Evolutionary conservation across 495 filamentous ascomycete species (phyloP), one percentile per base, ranked within the genome.

Genomic region (Lindgomyces ingoldianus): DNA sequence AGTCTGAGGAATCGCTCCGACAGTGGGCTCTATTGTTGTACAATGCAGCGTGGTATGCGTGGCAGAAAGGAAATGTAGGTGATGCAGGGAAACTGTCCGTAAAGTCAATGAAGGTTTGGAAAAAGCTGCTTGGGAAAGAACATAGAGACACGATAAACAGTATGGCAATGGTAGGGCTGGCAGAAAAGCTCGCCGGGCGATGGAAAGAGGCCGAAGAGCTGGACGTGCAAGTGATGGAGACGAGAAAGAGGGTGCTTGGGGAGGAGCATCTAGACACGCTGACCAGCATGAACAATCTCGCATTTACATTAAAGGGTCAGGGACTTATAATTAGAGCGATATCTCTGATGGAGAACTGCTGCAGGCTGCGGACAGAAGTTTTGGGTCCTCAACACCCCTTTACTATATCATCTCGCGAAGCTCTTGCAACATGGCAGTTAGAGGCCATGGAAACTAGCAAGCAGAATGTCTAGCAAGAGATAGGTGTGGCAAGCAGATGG

Each of bases 1-100:
- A n/a, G n/a, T n/a, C n/a, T n/a, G n/a, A n/a, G n/a, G n/a, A n/a
- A n/a, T n/a, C n/a, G n/a, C n/a, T n/a, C n/a, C n/a, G n/a, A n/a
- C n/a, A n/a, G n/a, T n/a, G n/a, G n/a, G n/a, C n/a, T n/a, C n/a
- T n/a, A n/a, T n/a, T n/a, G n/a, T n/a, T n/a, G n/a, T n/a, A n/a
- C n/a, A n/a, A n/a, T n/a, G n/a, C n/a, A n/a, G n/a, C n/a, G n/a
- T n/a, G n/a, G n/a, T n/a, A n/a, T n/a, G n/a, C n/a, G n/a, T n/a
- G n/a, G n/a, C n/a, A n/a, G n/a, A n/a, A n/a, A n/a, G n/a, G n/a
- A n/a, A n/a, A n/a, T n/a, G n/a, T n/a, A n/a, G n/a, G n/a, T 48
- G 50, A 61, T 25, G 64, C 64, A 33, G 57, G 60, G 27, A 67
- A 60, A 44, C 19, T 60, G 26, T 22, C 27, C 36, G 26, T 19